Evolutionary conservation across 2,329 filamentous ascomycete genomes (phyloP).

Genomic region (Fusarium transvaalense): DNA sequence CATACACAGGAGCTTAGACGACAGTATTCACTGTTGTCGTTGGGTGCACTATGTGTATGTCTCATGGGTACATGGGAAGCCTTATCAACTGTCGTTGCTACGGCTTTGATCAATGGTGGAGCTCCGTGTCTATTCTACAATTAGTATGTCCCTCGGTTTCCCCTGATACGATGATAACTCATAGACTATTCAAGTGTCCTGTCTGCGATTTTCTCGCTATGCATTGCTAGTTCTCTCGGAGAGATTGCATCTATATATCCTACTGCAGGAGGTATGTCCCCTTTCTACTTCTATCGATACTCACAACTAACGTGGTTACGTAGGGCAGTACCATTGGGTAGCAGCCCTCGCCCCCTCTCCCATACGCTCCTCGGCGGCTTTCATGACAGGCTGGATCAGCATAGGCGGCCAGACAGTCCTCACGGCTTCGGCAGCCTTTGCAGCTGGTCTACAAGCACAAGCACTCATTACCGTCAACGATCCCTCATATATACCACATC

Average conservation of each 20-base stretch:
- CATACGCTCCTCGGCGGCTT: slow-evolving; percentile 13
- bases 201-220: slow-evolving; percentile 32
- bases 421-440: slow-evolving; percentile 62
- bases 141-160: neutral
- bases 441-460: slow-evolving; percentile 59
- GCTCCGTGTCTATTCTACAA: slow-evolving; percentile 60
- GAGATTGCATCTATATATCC: slow-evolving; percentile 43
- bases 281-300: rapidly evolving
- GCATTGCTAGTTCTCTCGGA: slow-evolving; percentile 33
- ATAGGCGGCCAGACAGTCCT: slow-evolving; percentile 61
- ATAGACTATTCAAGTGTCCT: slow-evolving; percentile 14
- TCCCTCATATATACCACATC: slow-evolving; percentile 54
- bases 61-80: slow-evolving; percentile 67
- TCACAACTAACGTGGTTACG: neutral
- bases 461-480: slow-evolving; percentile 59
- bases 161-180: neutral
- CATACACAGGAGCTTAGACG: slow-evolving; percentile 50
- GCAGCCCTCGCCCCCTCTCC: slow-evolving; percentile 35
- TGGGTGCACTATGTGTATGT: slow-evolving; percentile 59
- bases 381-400: slow-evolving; percentile 50
- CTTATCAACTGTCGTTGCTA: slow-evolving; percentile 59
- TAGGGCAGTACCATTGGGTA: slow-evolving; percentile 43
- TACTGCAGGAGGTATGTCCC: slow-evolving; percentile 32
- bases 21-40: slow-evolving; percentile 58
- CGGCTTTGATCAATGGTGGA: slow-evolving; percentile 59